Evolutionary conservation across 352 stramenopile species (phyloP).

Genomic region (Globisporangium nagaii): DNA sequence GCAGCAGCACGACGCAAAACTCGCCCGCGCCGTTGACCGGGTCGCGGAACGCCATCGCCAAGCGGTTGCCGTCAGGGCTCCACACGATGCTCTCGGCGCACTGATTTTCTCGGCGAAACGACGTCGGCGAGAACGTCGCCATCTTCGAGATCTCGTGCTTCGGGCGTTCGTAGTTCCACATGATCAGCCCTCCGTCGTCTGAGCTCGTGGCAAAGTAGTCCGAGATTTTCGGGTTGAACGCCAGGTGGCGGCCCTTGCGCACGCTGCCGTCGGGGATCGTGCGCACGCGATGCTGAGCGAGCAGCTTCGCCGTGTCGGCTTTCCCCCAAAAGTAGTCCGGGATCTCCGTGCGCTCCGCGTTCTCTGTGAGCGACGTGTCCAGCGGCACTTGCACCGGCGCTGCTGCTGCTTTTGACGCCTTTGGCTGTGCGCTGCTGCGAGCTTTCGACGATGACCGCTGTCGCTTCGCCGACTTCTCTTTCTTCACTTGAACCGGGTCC

Average conservation of each 20-base stretch:
- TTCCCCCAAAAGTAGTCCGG: slow-evolving; percentile 78
- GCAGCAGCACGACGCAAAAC: slow-evolving; percentile 72
- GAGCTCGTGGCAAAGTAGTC: slow-evolving; percentile 73
- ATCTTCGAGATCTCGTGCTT: slow-evolving; percentile 59
- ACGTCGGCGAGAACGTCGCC: slow-evolving; percentile 44
- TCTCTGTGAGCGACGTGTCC: slow-evolving; percentile 13
- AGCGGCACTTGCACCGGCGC: slow-evolving; percentile 17
- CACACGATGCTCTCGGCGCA: slow-evolving; percentile 74
- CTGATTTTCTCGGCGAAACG: slow-evolving; percentile 56
- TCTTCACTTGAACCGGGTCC: slow-evolving; percentile 35
- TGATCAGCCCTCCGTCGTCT: slow-evolving; percentile 70
- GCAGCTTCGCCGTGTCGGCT: slow-evolving; percentile 51
- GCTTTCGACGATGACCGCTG: slow-evolving; percentile 4
- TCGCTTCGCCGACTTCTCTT: slow-evolving; percentile 4
- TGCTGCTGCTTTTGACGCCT: slow-evolving; percentile 8
- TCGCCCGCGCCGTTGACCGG: slow-evolving; percentile 49
- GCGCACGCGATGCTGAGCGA: slow-evolving; percentile 58
- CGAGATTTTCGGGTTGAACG: slow-evolving; percentile 69
- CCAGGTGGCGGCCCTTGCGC: slow-evolving; percentile 67
- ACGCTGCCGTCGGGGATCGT: slow-evolving; percentile 54
- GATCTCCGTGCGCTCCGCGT: slow-evolving; percentile 20
- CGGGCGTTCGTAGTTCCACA: slow-evolving; percentile 72
- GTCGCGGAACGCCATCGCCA: slow-evolving; percentile 80
- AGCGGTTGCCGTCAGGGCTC: slow-evolving; percentile 65
- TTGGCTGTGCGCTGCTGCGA: slow-evolving; percentile 6